Percentiles rank a stretch among this genome's conserved stretches.
phyloP scores from a whole-genome alignment of 495 filamentous ascomycete genomes.

The Penicillium ochrochloron region DNA sequence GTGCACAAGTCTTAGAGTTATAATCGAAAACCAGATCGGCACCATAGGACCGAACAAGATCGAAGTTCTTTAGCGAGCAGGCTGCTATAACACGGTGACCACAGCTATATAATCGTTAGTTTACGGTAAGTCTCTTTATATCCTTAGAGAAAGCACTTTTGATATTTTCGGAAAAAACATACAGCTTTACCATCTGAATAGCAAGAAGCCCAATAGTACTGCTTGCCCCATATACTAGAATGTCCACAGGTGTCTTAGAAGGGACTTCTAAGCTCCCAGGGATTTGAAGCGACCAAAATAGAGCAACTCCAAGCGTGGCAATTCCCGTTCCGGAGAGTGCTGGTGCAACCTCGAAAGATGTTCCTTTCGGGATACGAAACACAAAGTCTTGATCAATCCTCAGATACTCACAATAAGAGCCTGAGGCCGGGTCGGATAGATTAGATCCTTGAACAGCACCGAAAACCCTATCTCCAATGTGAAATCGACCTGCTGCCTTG shows the following conservation, averaged over 20 bases:
- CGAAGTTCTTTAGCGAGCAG: conserved; percentile 60
- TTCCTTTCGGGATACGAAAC: conserved; percentile 25
- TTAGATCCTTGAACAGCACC: conserved; percentile 44
- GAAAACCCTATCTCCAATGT: conserved; percentile 35
- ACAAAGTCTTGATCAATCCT: conserved; percentile 28
- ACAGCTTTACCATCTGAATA: conserved; percentile 48
- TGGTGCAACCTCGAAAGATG: conserved; percentile 15
- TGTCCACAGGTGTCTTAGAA: conserved; percentile 26
- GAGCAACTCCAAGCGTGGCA: conserved; percentile 32
- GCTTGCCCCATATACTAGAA: conserved; percentile 52
- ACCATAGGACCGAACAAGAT: conserved; percentile 55
- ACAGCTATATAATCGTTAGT: conserved; percentile 25
- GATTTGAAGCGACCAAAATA: conserved; percentile 37
- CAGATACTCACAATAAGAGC: conserved; percentile 45
- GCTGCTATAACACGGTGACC: conserved; percentile 55
- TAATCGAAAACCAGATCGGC: conserved; percentile 62
- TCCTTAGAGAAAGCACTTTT: too few species aligned
- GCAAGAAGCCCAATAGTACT: conserved; percentile 51
- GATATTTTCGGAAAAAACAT: neutral
- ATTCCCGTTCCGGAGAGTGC: conserved; percentile 32
- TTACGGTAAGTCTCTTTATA: neutral
- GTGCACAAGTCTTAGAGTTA: conserved; percentile 41
- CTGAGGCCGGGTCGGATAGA: conserved; percentile 31
- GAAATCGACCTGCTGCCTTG: conserved; percentile 26
- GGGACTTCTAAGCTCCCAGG: conserved; percentile 33